These are phyloP conservation scores for Eragrostis curvula DNA, from an alignment of 176 grass and related monocot species.

Conservation along the genomic window DNA sequence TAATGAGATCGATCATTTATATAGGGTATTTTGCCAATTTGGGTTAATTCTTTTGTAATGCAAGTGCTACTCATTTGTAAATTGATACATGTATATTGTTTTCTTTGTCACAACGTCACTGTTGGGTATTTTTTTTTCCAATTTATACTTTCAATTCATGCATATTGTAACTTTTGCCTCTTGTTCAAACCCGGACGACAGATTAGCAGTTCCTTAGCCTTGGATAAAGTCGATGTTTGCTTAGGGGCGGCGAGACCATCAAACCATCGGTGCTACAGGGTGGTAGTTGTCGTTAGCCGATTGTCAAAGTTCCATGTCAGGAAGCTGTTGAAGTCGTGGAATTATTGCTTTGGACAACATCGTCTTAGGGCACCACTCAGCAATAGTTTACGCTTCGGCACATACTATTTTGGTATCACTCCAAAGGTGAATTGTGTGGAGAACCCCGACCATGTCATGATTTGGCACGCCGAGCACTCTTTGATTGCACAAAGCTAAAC, in stretches of 20 bases:
- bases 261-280: conserved; percentile 49
- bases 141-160: not conserved
- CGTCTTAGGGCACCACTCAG: not conserved
- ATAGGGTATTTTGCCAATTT: no score
- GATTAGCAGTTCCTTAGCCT: not conserved
- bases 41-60: no score
- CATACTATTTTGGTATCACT: not conserved
- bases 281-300: conserved; percentile 40
- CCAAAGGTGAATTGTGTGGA: not conserved
- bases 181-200: not conserved
- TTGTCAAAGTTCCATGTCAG: conserved; percentile 37
- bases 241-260: not conserved
- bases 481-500: conserved; percentile 34
- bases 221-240: not conserved
- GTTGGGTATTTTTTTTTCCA: no score
- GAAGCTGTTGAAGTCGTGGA: conserved; percentile 33
- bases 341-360: conserved; percentile 24
- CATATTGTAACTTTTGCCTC: not conserved
- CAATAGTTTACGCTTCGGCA: not conserved
- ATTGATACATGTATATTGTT: no score
- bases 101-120: no score
- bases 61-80: no score
- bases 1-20: no score
- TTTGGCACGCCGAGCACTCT: conserved; percentile 12
- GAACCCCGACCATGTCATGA: conserved; percentile 2